Percentiles rank a stretch among this genome's conserved stretches.
These are phyloP conservation scores for Neocatenulostroma microsporum DNA, from an alignment of 2,329 filamentous ascomycete species.

Conservation along the genomic window DNA sequence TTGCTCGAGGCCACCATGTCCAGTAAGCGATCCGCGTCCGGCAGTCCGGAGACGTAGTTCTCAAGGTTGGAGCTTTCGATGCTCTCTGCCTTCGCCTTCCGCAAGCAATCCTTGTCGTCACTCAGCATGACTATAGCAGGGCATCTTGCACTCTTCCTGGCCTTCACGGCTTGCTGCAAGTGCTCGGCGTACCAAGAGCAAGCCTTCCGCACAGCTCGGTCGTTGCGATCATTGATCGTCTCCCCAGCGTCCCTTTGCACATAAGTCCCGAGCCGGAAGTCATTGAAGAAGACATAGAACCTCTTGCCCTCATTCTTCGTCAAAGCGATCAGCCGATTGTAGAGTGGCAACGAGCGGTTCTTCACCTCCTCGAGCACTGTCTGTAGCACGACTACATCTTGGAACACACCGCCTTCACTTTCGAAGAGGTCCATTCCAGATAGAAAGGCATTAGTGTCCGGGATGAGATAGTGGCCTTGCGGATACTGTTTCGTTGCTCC, in stretches of 20 bases:
- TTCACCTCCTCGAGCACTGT: conserved; percentile 94
- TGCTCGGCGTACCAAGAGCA: conserved; percentile 88
- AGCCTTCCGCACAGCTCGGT: conserved; percentile 77
- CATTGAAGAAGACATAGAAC: conserved; percentile 99
- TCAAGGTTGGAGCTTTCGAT: conserved; percentile 58
- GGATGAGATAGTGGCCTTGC: conserved; percentile 85
- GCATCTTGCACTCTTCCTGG: conserved; percentile 45
- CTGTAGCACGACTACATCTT: conserved; percentile 93
- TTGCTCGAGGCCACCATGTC: conserved; percentile 86
- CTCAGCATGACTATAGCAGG: conserved; percentile 88
- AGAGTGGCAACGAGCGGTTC: conserved; percentile 86
- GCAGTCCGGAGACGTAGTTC: conserved; percentile 76
- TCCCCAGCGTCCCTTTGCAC: conserved; percentile 67
- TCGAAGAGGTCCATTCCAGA: conserved; percentile 98
- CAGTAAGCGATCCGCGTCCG: conserved; percentile 74
- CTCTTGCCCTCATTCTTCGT: conserved; percentile 95
- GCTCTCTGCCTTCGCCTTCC: conserved; percentile 68
- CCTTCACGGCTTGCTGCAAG: conserved; percentile 55
- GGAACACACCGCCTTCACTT: conserved; percentile 71
- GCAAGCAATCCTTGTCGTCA: conserved; percentile 80
- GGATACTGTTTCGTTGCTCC: conserved; percentile 75
- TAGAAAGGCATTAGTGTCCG: conserved; percentile 91
- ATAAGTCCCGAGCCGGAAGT: conserved; percentile 89
- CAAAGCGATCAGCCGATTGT: conserved; percentile 82
- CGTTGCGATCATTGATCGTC: conserved; percentile 93